These are phyloP conservation scores for Drechslera avenae DNA, from an alignment of 2,329 filamentous ascomycete genomes.

Conservation along the genomic window DNA sequence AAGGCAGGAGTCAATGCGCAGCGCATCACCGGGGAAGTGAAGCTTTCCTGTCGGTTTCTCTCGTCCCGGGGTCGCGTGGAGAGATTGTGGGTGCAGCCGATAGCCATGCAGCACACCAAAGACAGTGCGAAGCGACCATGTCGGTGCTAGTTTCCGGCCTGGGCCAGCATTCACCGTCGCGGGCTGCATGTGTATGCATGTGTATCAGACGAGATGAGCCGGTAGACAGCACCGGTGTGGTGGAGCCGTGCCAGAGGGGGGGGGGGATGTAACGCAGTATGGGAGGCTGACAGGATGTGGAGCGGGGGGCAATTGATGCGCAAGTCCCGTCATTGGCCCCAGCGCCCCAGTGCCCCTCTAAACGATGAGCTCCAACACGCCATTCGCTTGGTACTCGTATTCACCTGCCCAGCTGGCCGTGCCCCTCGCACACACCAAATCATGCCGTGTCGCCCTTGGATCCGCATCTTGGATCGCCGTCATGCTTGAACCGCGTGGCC, in stretches of 20 bases:
- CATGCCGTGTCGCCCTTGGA: constrained; percentile 7
- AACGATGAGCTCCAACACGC: constrained; percentile 14
- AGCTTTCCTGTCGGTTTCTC: constrained; percentile 4
- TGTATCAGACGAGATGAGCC: too few relatives aligned
- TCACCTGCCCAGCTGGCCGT: constrained; percentile 5
- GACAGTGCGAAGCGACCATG: too few relatives aligned
- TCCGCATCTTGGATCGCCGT: constrained; percentile 9
- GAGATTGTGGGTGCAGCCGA: constrained; percentile 9
- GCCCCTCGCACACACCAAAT: constrained; percentile 5
- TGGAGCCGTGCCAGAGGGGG: background rate
- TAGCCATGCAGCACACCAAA: background rate
- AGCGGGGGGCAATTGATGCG: background rate
- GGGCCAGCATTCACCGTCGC: too few relatives aligned
- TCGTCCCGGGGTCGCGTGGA: constrained; percentile 11
- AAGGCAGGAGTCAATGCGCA: too few relatives aligned
- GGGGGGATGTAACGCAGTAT: background rate
- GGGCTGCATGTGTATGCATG: too few relatives aligned
- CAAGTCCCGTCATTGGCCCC: constrained; percentile 17
- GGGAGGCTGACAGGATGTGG: constrained; percentile 17
- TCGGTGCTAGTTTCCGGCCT: too few relatives aligned
- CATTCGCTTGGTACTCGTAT: constrained; percentile 19
- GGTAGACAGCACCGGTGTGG: too few relatives aligned
- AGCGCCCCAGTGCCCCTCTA: constrained; percentile 4
- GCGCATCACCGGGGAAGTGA: too few relatives aligned
- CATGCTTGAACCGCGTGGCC: background rate